Percentiles rank a stretch among this genome's conserved stretches.
phyloP scores from a whole-genome alignment of 306 rosid genomes.

The Erythrophleum fordii region DNA sequence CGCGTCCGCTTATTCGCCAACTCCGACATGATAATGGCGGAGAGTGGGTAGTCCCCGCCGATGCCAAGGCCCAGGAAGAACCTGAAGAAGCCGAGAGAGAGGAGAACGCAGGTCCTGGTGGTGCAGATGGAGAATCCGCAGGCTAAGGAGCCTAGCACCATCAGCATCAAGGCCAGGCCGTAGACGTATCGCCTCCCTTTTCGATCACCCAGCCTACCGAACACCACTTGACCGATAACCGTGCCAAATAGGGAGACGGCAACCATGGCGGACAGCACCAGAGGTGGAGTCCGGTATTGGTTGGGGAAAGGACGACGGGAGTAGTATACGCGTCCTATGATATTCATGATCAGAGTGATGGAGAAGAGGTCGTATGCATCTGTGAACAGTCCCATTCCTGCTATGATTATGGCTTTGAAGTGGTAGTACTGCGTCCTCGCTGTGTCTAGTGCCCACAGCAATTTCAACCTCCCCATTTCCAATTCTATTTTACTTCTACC shows the following conservation, averaged over 20 bases:
- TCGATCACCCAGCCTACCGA: constrained; percentile 69
- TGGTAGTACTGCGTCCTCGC: constrained; percentile 79
- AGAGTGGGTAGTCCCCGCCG: constrained; percentile 86
- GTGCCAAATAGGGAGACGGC: constrained; percentile 61
- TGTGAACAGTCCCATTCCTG: constrained; percentile 90
- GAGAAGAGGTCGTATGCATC: constrained; percentile 78
- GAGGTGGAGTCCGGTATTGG: constrained; percentile 29
- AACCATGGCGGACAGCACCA: constrained; percentile 41
- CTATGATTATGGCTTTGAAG: constrained; percentile 81
- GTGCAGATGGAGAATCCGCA: constrained; percentile 74
- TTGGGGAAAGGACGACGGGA: no score
- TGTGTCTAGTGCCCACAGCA: constrained; percentile 70
- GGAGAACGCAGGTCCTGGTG: constrained; percentile 51
- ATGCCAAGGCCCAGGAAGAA: constrained; percentile 76
- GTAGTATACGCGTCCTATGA: constrained; percentile 65
- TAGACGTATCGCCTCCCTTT: constrained; percentile 68
- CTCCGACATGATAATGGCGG: constrained; percentile 89
- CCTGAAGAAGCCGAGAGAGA: constrained; percentile 67
- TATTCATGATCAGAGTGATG: constrained; percentile 55
- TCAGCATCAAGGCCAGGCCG: constrained; percentile 58
- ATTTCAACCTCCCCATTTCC: constrained; percentile 54
- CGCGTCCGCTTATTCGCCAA: constrained; percentile 80
- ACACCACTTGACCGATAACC: constrained; percentile 60
- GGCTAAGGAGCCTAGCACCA: constrained; percentile 63
- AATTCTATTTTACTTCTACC: no score